These are phyloP conservation scores for Fraxinus greggii DNA, from an alignment of 305 asterid species.

Conservation along the genomic window DNA sequence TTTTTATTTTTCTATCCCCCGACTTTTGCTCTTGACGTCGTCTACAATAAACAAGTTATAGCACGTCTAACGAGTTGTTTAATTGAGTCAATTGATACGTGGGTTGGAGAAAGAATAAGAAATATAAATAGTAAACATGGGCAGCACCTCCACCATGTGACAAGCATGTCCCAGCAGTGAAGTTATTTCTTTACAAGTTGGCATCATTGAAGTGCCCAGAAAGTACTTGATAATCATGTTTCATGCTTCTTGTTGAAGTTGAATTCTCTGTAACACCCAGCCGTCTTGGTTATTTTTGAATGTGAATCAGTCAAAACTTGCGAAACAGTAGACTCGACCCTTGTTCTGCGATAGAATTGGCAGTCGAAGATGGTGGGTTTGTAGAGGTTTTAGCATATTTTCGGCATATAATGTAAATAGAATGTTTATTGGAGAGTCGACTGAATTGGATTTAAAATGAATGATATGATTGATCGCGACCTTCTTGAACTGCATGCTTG, in stretches of 20 bases:
- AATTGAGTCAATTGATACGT: background rate
- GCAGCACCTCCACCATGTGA: conserved; percentile 23
- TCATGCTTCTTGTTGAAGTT: background rate
- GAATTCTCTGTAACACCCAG: background rate
- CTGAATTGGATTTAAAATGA: too few species aligned
- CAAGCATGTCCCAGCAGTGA: conserved; percentile 3
- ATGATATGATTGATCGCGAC: too few species aligned
- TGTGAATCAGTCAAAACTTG: background rate
- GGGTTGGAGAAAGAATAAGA: background rate
- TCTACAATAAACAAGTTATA: too few species aligned
- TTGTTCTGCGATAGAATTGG: background rate
- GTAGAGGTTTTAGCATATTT: background rate
- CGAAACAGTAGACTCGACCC: background rate
- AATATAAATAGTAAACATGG: background rate
- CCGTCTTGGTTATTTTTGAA: background rate
- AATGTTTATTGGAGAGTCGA: too few species aligned
- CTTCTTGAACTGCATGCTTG: too few species aligned
- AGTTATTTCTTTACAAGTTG: conserved; percentile 10
- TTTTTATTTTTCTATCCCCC: too few species aligned
- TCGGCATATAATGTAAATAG: too few species aligned
- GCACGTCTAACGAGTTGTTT: background rate
- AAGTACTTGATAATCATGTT: background rate
- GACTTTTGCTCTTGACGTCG: too few species aligned
- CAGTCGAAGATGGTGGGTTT: too few species aligned
- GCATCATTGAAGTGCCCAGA: background rate